Evolutionary conservation across 2,329 filamentous ascomycete species (phyloP), one percentile per base, ranked within the genome.

Genomic region (Xylaria sp.): DNA sequence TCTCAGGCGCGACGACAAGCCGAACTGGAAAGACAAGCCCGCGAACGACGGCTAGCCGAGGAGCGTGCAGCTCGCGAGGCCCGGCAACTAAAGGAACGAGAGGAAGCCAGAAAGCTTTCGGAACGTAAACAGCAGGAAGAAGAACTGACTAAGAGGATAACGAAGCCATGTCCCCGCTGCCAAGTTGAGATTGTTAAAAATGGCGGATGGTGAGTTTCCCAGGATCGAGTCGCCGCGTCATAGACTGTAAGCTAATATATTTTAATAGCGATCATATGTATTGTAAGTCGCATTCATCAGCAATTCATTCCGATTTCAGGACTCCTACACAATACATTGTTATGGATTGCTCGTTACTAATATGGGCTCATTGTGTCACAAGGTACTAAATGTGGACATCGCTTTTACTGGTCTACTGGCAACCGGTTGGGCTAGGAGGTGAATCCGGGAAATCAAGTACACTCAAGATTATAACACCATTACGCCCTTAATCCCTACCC

Each of bases 151-250:
- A 41, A 27, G 6, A 47, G 29, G 13, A 74, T 75, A 40, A 75
- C 76, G 11, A 79, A 76, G 55, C 74, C 73, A 0, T 81, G 79
- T 37, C 77, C 77, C 0, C 70, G 71, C 0, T 81, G 79, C 17
- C 62, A 67, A 3, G 72, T 71, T 61, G 71, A 74, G 1, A 81
- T 80, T 54, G 71, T 79, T 65, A 81, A 79, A 70, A 76, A 74
- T 17, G 55, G 65, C 0, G 79, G 79, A 47, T 81, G 79, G 79
- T 80, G 57, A 57, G 37, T 38, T 38, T 5, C 31, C 19, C 29
- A 4, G 53, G n/a, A 23, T 31, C 8, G 3, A 21, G 13, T 11
- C 40, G n/a, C 11, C 4, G 13, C 13, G 2, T 11, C 10, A 23
- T 17, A 3, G 23, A 47, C 47, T 15, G 21, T 17, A 3, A 31